These are phyloP conservation scores for Candida sp. DNA, from an alignment of 1,139 yeast genomes.

Conservation along the genomic window DNA sequence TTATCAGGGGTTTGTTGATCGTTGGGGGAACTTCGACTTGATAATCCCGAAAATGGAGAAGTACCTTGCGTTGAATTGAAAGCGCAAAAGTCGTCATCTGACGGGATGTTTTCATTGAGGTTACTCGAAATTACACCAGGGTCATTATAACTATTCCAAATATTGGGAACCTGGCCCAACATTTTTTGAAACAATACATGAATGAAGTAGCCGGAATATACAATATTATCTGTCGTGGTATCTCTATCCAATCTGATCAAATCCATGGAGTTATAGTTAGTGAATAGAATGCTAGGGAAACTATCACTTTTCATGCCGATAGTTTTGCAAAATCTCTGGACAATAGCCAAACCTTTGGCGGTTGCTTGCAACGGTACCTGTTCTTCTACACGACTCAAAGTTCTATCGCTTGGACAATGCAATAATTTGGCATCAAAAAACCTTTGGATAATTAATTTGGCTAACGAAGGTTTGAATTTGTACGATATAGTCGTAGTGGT, in stretches of 20 bases:
- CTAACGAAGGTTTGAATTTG: slow-evolving; percentile 51
- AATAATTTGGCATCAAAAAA: slow-evolving; percentile 68
- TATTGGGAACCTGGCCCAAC: slow-evolving; percentile 66
- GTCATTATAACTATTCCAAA: slow-evolving; percentile 56
- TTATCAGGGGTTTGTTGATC: slow-evolving; percentile 6
- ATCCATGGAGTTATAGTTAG: slow-evolving; percentile 68
- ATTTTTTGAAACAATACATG: slow-evolving; percentile 59
- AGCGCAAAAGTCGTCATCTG: not conserved
- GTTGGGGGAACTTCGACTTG: not conserved
- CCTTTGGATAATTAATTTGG: slow-evolving; percentile 44
- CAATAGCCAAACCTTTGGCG: slow-evolving; percentile 80
- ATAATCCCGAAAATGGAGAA: not conserved
- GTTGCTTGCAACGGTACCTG: slow-evolving; percentile 70
- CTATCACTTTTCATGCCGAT: slow-evolving; percentile 45
- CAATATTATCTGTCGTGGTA: slow-evolving; percentile 53
- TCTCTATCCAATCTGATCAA: slow-evolving; percentile 70
- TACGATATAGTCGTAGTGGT: slow-evolving; percentile 62
- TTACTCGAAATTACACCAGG: slow-evolving; percentile 17
- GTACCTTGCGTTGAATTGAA: not conserved
- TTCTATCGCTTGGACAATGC: slow-evolving; percentile 76
- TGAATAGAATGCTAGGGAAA: slow-evolving; percentile 45
- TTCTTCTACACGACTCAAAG: slow-evolving; percentile 45
- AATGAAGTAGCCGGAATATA: slow-evolving; percentile 64
- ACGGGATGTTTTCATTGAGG: not conserved
- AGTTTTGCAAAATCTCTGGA: slow-evolving; percentile 56